Evolutionary conservation across 1,284 basidiomycete species (phyloP).

Genomic region (Clitocybe nebularis): DNA sequence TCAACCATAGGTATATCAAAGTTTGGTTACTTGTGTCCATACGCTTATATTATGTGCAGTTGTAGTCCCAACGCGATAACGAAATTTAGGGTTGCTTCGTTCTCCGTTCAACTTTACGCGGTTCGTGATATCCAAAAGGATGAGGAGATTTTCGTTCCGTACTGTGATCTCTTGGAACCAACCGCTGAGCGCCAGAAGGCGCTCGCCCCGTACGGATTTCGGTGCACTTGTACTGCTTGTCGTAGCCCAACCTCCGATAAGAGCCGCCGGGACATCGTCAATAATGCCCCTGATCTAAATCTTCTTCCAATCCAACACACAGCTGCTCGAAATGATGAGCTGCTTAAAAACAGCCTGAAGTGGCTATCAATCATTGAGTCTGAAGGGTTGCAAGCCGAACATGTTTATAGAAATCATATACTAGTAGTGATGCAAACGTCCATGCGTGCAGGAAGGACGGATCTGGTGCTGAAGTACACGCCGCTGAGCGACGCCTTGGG

Average conservation of each 20-base stretch:
- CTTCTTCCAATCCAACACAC: not conserved
- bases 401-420: conserved; percentile 1
- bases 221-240: conserved; percentile 22
- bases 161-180: conserved; percentile 13
- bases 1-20: conserved; percentile 8
- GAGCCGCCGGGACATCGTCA: not conserved
- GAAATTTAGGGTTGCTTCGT: conserved; percentile 24
- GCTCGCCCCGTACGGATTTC: conserved; percentile 25
- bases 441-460: not conserved
- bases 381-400: not conserved
- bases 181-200: conserved; percentile 17
- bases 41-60: conserved; percentile 12
- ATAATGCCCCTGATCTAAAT: not conserved
- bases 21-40: not conserved
- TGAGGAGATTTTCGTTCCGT: conserved; percentile 29
- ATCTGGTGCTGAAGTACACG: conserved; percentile 1
- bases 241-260: conserved; percentile 16
- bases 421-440: not conserved
- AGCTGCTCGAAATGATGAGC: not conserved
- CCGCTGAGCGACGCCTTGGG: not conserved
- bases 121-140: conserved; percentile 25
- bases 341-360: conserved; percentile 1
- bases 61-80: conserved; percentile 24
- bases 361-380: conserved; percentile 10
- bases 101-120: conserved; percentile 27